Base-by-base conservation (phyloP, 805 yeast genomes). In the Spathaspora passalidarum region DNA sequence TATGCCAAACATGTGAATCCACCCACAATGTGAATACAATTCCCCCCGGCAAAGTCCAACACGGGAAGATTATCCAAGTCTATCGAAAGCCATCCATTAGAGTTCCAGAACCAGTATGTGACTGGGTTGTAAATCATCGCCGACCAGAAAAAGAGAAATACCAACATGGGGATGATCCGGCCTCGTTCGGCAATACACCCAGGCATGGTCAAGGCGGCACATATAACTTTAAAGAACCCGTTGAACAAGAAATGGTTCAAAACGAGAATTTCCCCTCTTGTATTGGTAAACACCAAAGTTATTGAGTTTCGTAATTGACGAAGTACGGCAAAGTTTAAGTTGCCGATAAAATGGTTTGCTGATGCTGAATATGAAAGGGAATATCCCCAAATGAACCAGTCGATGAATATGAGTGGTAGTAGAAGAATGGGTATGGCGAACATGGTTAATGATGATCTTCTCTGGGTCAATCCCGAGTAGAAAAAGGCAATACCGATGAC, bases 331-430 rank as follows among this genome's bases (percentile, higher is more conserved):
- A 59, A 68, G 17, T 57, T 46, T 42, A 68, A 51, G 34, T 59
- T 50, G 5, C 74, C 74, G 39, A 72, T 69, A 46, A 61, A 72
- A 25, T 48, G 45, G 47, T 69, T 70, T 8, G 54, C 37, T 0
- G 75, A 48, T n/a, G 62, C 50, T 2, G 70, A 56, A 48, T 71
- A 72, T 44, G 73, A 65, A 11, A 72, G 56, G 1, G 76, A 69
- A 46, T 72, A 72, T 5, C 77, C 66, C 75, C 75, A 69, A 7
- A 72, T 68, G 52, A 57, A 72, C 76, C 76, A 72, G 49, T 72
- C 77, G 16, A 72, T 44, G 29, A 68, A 52, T 3, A 69, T 51
- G 1, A 68, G 46, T 1, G 74, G 70, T 1, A 53, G 38, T 14
- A 70, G 42, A 13, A 69, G 39, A 6, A 62, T 16, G 5, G 76